Evolutionary conservation across 495 filamentous ascomycete species (phyloP).

Genomic region (Penicillium manginii): DNA sequence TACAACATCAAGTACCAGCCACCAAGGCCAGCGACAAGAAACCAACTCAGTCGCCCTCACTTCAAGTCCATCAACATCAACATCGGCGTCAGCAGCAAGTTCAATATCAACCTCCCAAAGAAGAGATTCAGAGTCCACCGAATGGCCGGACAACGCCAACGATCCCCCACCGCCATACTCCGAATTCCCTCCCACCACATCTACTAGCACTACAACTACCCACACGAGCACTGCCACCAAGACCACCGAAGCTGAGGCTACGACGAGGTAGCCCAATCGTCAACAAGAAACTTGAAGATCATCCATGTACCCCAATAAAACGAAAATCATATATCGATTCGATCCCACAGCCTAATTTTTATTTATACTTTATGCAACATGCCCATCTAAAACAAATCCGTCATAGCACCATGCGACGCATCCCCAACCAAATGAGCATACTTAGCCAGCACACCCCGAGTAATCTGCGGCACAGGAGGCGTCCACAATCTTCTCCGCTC

Average conservation of each 20-base stretch:
- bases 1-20: neutral
- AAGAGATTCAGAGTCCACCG: neutral
- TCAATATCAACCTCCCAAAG: neutral
- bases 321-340: neutral
- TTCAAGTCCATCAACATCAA: neutral
- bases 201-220: too few relatives aligned
- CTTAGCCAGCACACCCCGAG: slow-evolving; percentile 87
- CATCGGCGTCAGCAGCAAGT: neutral
- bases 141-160: neutral
- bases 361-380: neutral
- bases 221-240: neutral
- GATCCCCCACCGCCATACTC: slow-evolving; percentile 1
- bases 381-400: slow-evolving; percentile 46
- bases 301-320: neutral
- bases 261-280: neutral
- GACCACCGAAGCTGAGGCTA: neutral
- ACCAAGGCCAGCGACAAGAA: neutral
- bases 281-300: neutral
- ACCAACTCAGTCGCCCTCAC: neutral
- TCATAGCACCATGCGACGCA: slow-evolving; percentile 71
- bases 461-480: slow-evolving; percentile 72
- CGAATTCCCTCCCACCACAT: neutral
- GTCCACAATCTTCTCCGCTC: slow-evolving; percentile 71
- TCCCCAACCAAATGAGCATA: slow-evolving; percentile 78
- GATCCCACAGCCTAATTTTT: too few relatives aligned